These are phyloP conservation scores for Akanthomyces dipterigenus DNA, from an alignment of 2,329 filamentous ascomycete genomes.

Conservation along the genomic window DNA sequence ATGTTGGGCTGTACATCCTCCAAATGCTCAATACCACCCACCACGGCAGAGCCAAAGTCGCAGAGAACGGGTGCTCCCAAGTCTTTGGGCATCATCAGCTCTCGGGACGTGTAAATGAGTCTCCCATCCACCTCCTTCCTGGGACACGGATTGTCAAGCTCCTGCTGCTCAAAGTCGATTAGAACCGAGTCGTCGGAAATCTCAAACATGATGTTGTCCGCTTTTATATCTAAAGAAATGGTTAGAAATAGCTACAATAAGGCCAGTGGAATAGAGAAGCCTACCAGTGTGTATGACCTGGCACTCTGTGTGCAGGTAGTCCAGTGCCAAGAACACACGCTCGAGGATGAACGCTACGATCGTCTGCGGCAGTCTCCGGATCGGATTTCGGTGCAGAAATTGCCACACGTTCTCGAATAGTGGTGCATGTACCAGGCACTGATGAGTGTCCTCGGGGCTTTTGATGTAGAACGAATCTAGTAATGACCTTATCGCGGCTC, in stretches of 20 bases:
- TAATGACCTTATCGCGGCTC: not conserved
- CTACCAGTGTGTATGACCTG: constrained; percentile 39
- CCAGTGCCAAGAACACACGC: constrained; percentile 35
- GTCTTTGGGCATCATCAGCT: constrained; percentile 27
- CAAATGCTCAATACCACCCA: constrained; percentile 26
- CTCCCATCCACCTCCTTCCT: constrained; percentile 32
- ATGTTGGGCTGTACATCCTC: constrained; percentile 33
- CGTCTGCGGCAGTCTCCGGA: not conserved
- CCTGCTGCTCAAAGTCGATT: constrained; percentile 25
- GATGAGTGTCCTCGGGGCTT: not conserved
- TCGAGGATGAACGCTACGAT: constrained; percentile 28
- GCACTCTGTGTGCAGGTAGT: constrained; percentile 41
- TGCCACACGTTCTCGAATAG: not conserved
- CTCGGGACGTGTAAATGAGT: constrained; percentile 34
- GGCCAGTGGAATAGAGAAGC: too few species aligned
- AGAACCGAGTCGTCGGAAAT: not conserved
- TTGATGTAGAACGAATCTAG: not conserved
- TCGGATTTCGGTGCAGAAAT: not conserved
- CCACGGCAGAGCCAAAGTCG: constrained; percentile 42
- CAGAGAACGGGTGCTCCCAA: constrained; percentile 34
- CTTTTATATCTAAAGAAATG: not conserved
- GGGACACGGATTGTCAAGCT: constrained; percentile 28
- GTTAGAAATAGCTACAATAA: too few species aligned
- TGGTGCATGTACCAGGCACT: not conserved
- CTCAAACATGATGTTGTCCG: constrained; percentile 27